These are phyloP conservation scores for Astraeus odoratus DNA, from an alignment of 768 basidiomycete genomes.

Conservation along the genomic window DNA sequence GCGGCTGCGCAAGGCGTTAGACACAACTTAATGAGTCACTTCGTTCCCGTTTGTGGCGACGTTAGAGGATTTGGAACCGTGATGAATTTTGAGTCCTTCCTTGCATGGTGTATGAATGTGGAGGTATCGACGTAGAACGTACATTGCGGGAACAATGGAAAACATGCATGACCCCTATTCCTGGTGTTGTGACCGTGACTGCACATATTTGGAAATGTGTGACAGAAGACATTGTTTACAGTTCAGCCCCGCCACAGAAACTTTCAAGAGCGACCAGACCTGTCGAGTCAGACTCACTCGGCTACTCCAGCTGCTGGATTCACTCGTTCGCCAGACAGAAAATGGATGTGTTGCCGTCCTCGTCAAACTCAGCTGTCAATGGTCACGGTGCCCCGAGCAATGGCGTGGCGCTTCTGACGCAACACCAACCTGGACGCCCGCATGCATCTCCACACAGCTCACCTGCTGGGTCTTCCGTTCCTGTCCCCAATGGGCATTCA, in stretches of 20 bases:
- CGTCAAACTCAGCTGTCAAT: constrained; percentile 39
- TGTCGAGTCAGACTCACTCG: neutral
- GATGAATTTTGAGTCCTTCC: constrained; percentile 23
- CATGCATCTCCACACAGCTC: constrained; percentile 23
- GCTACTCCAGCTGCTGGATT: constrained; percentile 2
- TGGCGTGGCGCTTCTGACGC: constrained; percentile 35
- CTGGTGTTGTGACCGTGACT: constrained; percentile 16
- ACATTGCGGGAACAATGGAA: neutral
- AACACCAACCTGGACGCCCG: constrained; percentile 31
- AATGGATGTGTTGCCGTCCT: constrained; percentile 23
- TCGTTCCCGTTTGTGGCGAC: constrained; percentile 41
- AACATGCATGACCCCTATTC: neutral
- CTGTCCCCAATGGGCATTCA: constrained; percentile 50
- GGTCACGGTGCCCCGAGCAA: constrained; percentile 46
- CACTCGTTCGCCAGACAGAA: constrained; percentile 4
- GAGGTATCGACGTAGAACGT: neutral
- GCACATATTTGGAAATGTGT: constrained; percentile 17
- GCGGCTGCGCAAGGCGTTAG: constrained; percentile 32
- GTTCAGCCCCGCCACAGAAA: neutral
- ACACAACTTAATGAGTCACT: constrained; percentile 54
- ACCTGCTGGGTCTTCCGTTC: constrained; percentile 25
- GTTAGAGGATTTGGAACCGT: constrained; percentile 36
- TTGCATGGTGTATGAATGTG: constrained; percentile 16
- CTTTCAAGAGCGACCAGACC: neutral
- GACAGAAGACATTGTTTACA: constrained; percentile 9